Percentiles rank a stretch among this genome's conserved stretches.
These are phyloP conservation scores for Xanthoceras sorbifolium DNA, from an alignment of 345 rosid genomes.

Conservation along the genomic window DNA sequence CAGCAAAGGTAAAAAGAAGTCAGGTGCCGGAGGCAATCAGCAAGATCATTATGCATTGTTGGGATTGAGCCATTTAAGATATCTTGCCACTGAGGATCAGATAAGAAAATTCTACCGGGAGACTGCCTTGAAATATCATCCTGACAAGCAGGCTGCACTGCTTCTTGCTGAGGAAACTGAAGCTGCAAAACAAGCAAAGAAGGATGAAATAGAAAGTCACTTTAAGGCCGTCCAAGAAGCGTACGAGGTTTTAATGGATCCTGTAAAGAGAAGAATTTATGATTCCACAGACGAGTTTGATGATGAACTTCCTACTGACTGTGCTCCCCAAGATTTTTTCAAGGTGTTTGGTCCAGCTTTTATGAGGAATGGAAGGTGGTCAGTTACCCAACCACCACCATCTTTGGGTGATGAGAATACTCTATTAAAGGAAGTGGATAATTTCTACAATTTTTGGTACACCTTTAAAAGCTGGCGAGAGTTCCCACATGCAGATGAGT, in stretches of 20 bases:
- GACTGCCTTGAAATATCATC: slow-evolving; percentile 92
- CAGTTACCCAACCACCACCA: slow-evolving; percentile 76
- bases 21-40: slow-evolving; percentile 63
- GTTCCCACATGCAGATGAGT: slow-evolving; percentile 95
- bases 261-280: slow-evolving; percentile 82
- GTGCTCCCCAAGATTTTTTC: slow-evolving; percentile 86
- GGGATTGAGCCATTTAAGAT: slow-evolving; percentile 90
- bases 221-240: slow-evolving; percentile 95
- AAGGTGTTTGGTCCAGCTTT: slow-evolving; percentile 98
- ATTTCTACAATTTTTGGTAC: slow-evolving; percentile 90
- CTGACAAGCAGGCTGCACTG: slow-evolving; percentile 87
- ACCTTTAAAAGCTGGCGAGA: slow-evolving; percentile 97
- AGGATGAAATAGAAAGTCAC: slow-evolving; percentile 86
- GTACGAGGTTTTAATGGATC: slow-evolving; percentile 88
- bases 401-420: slow-evolving; percentile 74
- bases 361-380: slow-evolving; percentile 97
- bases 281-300: slow-evolving; percentile 98
- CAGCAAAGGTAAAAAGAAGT: slow-evolving; percentile 86
- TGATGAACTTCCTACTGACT: slow-evolving; percentile 88
- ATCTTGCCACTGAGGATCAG: slow-evolving; percentile 99
- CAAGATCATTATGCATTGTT: slow-evolving; percentile 94
- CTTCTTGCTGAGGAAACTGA: slow-evolving; percentile 89
- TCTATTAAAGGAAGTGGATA: slow-evolving; percentile 68
- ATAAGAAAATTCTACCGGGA: slow-evolving; percentile 88
- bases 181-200: slow-evolving; percentile 88